Percentiles rank a stretch among this genome's conserved stretches.
Evolutionary conservation across 495 filamentous ascomycete genomes (phyloP).

Genomic region (Margaritispora aquatica): DNA sequence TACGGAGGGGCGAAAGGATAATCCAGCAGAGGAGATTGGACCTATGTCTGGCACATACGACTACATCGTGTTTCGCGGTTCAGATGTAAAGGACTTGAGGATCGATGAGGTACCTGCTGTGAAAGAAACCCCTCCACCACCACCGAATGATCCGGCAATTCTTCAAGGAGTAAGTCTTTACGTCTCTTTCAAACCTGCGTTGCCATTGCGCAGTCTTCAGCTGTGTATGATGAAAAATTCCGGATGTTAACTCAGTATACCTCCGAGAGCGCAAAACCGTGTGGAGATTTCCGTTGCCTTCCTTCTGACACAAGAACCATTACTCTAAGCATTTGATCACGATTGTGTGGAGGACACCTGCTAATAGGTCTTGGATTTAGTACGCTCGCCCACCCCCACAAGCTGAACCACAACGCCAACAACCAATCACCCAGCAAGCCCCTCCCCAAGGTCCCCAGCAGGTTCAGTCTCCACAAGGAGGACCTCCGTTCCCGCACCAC

Average conservation of each 20-base stretch:
- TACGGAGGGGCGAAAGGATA: slow-evolving; percentile 79
- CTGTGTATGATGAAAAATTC: slow-evolving; percentile 70
- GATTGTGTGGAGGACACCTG: not conserved
- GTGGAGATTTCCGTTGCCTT: slow-evolving; percentile 99
- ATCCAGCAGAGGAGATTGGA: slow-evolving; percentile 72
- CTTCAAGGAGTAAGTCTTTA: slow-evolving; percentile 74
- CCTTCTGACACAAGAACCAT: slow-evolving; percentile 66
- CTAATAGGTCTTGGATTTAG: slow-evolving; percentile 26
- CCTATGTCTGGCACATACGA: slow-evolving; percentile 85
- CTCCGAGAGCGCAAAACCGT: slow-evolving; percentile 90
- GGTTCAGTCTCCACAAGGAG: slow-evolving; percentile 37
- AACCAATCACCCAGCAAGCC: slow-evolving; percentile 21
- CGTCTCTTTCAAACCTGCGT: not conserved
- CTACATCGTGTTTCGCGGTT: slow-evolving; percentile 98
- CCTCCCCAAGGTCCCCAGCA: slow-evolving; percentile 34
- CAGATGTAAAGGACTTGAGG: slow-evolving; percentile 95
- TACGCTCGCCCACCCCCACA: slow-evolving; percentile 28
- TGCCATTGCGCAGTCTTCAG: slow-evolving; percentile 9
- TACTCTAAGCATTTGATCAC: slow-evolving; percentile 13
- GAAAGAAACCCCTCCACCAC: slow-evolving; percentile 70
- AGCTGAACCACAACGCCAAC: slow-evolving; percentile 20
- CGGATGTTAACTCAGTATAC: slow-evolving; percentile 70
- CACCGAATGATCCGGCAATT: slow-evolving; percentile 95
- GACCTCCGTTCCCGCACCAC: slow-evolving; percentile 49
- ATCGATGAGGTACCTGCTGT: slow-evolving; percentile 67